These are phyloP conservation scores for Fusarium dimerum DNA, from an alignment of 2,329 filamentous ascomycete genomes.

Conservation along the genomic window DNA sequence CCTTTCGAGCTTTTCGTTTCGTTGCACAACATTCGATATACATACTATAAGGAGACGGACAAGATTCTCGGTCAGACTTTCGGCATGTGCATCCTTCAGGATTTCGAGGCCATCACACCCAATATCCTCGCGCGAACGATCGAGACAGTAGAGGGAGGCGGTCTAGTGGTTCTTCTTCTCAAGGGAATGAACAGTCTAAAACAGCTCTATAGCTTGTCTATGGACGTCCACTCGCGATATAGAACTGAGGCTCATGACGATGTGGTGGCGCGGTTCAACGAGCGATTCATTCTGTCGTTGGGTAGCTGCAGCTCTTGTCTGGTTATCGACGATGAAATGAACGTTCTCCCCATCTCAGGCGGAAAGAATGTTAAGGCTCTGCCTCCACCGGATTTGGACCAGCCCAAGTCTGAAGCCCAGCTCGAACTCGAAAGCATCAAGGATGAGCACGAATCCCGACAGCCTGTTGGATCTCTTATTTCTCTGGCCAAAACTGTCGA, in stretches of 20 bases:
- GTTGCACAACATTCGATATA: constrained; percentile 95
- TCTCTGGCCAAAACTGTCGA: constrained; percentile 88
- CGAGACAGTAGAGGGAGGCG: constrained; percentile 96
- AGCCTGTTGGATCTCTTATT: constrained; percentile 82
- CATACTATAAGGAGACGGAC: constrained; percentile 99
- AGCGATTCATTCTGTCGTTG: constrained; percentile 91
- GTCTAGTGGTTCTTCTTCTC: constrained; percentile 82
- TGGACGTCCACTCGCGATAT: constrained; percentile 97
- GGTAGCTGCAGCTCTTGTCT: constrained; percentile 94
- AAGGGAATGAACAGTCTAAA: constrained; percentile 98
- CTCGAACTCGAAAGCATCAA: constrained; percentile 85
- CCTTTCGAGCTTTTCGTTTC: constrained; percentile 97
- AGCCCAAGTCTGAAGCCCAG: constrained; percentile 69
- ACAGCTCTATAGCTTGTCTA: constrained; percentile 93
- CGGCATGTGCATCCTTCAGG: constrained; percentile 96
- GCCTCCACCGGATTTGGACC: constrained; percentile 72
- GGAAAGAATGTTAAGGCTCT: constrained; percentile 86
- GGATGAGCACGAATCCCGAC: constrained; percentile 79
- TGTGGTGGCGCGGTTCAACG: constrained; percentile 94
- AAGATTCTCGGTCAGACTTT: constrained; percentile 98
- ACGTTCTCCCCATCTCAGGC: constrained; percentile 94
- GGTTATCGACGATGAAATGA: constrained; percentile 96
- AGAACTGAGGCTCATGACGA: constrained; percentile 94
- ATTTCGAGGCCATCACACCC: constrained; percentile 97
- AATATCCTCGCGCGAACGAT: constrained; percentile 93